phyloP scores from a whole-genome alignment of 371 early-diverging fungal species.

The Saksenaea oblongispora region DNA sequence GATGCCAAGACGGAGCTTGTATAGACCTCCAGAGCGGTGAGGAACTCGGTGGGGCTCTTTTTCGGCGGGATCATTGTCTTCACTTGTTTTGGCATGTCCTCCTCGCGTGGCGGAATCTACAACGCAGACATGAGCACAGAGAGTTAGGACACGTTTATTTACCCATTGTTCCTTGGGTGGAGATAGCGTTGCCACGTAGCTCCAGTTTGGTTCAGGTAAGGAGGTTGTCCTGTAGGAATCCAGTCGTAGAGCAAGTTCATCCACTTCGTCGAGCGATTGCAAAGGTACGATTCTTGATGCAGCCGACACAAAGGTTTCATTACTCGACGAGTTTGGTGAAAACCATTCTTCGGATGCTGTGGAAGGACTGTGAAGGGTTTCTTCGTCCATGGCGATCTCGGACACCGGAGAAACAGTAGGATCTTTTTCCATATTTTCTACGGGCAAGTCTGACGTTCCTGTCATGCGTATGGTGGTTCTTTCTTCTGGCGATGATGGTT shows the following conservation, averaged over 20 bases:
- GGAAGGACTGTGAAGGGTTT: background rate
- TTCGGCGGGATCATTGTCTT: background rate
- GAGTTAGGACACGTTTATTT: background rate
- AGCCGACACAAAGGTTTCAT: background rate
- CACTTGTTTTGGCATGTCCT: background rate
- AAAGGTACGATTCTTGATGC: background rate
- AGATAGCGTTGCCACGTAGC: background rate
- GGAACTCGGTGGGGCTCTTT: background rate
- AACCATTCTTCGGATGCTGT: background rate
- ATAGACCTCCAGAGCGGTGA: background rate
- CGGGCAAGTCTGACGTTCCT: too few relatives aligned
- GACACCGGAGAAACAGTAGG: background rate
- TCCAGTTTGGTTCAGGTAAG: background rate
- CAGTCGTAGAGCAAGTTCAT: background rate
- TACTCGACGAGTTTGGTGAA: background rate
- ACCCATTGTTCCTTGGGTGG: background rate
- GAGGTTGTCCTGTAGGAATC: too few relatives aligned
- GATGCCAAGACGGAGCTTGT: background rate
- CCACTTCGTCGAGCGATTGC: background rate
- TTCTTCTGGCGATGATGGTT: too few relatives aligned
- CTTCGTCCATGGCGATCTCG: background rate
- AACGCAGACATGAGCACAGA: too few relatives aligned
- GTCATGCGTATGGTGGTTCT: too few relatives aligned
- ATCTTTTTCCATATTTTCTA: too few relatives aligned
- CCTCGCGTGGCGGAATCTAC: background rate